phyloP scores from a whole-genome alignment of 2,329 filamentous ascomycete genomes.

The Fusarium falciforme region DNA sequence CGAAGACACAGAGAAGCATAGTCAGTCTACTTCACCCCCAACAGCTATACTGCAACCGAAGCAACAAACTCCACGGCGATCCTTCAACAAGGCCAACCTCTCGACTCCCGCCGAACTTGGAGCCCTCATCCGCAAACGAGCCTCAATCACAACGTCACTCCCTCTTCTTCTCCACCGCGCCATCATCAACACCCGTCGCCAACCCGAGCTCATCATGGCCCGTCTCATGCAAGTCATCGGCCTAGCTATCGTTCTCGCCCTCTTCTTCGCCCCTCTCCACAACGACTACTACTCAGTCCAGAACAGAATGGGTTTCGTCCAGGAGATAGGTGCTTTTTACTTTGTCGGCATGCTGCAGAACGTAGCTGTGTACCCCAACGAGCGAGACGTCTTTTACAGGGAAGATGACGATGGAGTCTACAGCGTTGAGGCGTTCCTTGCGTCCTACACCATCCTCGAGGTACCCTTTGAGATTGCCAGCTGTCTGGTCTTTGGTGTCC shows the following conservation, averaged over 20 bases:
- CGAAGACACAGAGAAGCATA: background rate
- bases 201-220: slow-evolving; percentile 72
- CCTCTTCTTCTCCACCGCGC: slow-evolving; percentile 76
- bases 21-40: background rate
- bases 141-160: slow-evolving; percentile 71
- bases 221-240: slow-evolving; percentile 76
- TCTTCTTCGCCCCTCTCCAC: slow-evolving; percentile 79
- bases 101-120: slow-evolving; percentile 79
- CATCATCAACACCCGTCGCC: slow-evolving; percentile 75
- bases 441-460: slow-evolving; percentile 77
- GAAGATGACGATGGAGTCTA: slow-evolving; percentile 82
- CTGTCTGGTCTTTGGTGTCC: slow-evolving; percentile 72
- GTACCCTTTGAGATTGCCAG: slow-evolving; percentile 77
- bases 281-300: slow-evolving; percentile 78
- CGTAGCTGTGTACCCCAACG: slow-evolving; percentile 77
- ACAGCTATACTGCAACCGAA: background rate
- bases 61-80: slow-evolving; percentile 49
- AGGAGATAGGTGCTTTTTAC: slow-evolving; percentile 78
- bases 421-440: slow-evolving; percentile 75
- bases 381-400: slow-evolving; percentile 81
- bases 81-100: slow-evolving; percentile 58
- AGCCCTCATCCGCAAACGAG: slow-evolving; percentile 71
- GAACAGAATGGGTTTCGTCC: slow-evolving; percentile 78
- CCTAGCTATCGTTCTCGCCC: slow-evolving; percentile 69
- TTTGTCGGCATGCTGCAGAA: slow-evolving; percentile 85